Evolutionary conservation across 1,139 yeast genomes (phyloP), one percentile per base, ranked within the genome.

Genomic region (Lizanozyma gosingica): DNA sequence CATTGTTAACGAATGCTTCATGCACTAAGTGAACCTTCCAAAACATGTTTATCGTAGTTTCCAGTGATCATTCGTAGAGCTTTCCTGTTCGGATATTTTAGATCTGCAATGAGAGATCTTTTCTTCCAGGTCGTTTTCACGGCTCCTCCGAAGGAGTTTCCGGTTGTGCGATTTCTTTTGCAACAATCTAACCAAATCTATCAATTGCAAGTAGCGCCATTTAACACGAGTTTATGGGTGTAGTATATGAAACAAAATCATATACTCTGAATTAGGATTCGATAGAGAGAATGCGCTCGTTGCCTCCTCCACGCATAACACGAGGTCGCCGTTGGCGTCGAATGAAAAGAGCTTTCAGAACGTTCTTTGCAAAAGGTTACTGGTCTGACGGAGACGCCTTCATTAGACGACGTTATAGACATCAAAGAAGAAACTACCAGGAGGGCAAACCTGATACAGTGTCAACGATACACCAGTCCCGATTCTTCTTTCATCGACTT

Each of bases 221-320:
- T n/a, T n/a, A n/a, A n/a, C n/a, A n/a, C n/a, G n/a, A n/a, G n/a
- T n/a, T n/a, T n/a, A n/a, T n/a, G n/a, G n/a, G n/a, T n/a, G n/a
- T n/a, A n/a, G n/a, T 11, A 22, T 22, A 22, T 6, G 9, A 11
- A 22, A 22, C 11, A 6, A 6, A 6, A 22, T 11, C 29, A 22
- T 11, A 22, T 22, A 6, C 29, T 11, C 11, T 22, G 11, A 11
- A 22, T 22, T 22, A 11, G 11, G 29, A 6, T 22, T 6, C 11
- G 9, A 33, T 14, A 14, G 15, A 11, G 8, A 14, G 32, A 14
- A 66, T 66, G 72, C 53, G 71, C 44, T 64, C 71, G 14, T 51
- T 68, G 15, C 74, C 74, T n/a, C 72, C 72, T 2, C 74, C 74
- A 15, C 47, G 73, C 40, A 47, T 62, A 14, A 68, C 73, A 2